A percentile compares a stretch with the other conserved stretches of the same genome.
Evolutionary conservation across 495 filamentous ascomycete genomes (phyloP).

Genomic region (Xylaria flabelliformis): DNA sequence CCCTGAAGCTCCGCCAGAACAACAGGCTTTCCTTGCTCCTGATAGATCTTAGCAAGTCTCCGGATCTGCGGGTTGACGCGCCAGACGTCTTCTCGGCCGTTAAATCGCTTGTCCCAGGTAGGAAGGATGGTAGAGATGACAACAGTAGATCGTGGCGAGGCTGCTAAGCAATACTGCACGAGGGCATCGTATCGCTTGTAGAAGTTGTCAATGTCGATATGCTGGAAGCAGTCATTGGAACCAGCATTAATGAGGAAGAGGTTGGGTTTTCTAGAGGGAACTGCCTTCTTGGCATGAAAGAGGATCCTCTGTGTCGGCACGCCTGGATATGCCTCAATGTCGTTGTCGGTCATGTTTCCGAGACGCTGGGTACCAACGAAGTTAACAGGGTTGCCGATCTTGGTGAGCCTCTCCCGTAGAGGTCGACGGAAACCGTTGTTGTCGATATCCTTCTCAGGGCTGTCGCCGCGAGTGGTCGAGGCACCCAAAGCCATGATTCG

Average conservation of each 20-base stretch:
- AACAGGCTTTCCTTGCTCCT: slow-evolving; percentile 37
- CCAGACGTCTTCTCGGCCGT: slow-evolving; percentile 41
- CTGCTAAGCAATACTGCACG: slow-evolving; percentile 39
- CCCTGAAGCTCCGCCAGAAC: slow-evolving; percentile 45
- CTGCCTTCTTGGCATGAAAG: slow-evolving; percentile 39
- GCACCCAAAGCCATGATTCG: slow-evolving; percentile 46
- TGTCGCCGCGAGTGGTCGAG: slow-evolving; percentile 45
- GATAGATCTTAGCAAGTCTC: slow-evolving; percentile 42
- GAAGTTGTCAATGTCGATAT: slow-evolving; percentile 42
- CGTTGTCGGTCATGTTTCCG: slow-evolving; percentile 47
- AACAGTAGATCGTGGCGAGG: slow-evolving; percentile 43
- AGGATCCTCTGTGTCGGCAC: slow-evolving; percentile 42
- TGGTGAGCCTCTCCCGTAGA: slow-evolving; percentile 37
- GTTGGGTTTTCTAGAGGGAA: slow-evolving; percentile 40
- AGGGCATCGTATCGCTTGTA: slow-evolving; percentile 43
- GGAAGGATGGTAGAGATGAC: slow-evolving; percentile 43
- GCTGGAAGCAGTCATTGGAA: slow-evolving; percentile 48
- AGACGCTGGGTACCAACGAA: slow-evolving; percentile 44
- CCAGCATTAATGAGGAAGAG: slow-evolving; percentile 47
- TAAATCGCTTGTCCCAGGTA: slow-evolving; percentile 43
- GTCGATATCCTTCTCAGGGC: slow-evolving; percentile 39
- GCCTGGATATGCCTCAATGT: slow-evolving; percentile 47
- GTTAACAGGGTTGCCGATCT: slow-evolving; percentile 41
- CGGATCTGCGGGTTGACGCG: slow-evolving; percentile 44
- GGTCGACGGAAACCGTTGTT: slow-evolving; percentile 45